A percentile compares a stretch with the other conserved stretches of the same genome.
These are phyloP conservation scores for Penicillium robsamsonii DNA, from an alignment of 495 filamentous ascomycete genomes.

Conservation along the genomic window DNA sequence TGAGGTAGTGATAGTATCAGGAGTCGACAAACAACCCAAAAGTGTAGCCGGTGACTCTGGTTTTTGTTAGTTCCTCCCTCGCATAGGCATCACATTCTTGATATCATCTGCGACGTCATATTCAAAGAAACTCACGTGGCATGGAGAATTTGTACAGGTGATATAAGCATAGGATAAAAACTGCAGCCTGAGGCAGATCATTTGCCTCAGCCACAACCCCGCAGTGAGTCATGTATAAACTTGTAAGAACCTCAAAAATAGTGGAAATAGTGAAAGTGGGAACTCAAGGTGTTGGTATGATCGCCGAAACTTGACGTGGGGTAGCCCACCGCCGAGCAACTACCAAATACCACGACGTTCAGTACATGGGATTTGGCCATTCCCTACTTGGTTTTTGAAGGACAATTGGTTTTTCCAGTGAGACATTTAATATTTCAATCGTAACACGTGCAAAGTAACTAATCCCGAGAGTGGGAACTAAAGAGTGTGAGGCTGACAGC, in stretches of 20 bases:
- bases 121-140: not conserved
- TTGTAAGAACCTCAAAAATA: not conserved
- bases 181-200: not conserved
- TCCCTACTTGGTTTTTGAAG: not conserved
- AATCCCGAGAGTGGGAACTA: not conserved
- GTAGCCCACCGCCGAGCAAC: no score
- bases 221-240: constrained; percentile 5
- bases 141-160: not conserved
- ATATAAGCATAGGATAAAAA: not conserved
- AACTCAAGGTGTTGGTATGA: not conserved
- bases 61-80: not conserved
- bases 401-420: not conserved
- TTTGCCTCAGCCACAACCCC: constrained; percentile 1
- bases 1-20: not conserved
- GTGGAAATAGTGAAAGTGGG: not conserved
- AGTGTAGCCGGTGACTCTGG: not conserved
- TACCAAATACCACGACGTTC: not conserved
- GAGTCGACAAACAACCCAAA: not conserved
- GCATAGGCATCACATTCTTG: not conserved
- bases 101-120: not conserved
- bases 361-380: not conserved
- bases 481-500: constrained; percentile 7
- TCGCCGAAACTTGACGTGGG: not conserved
- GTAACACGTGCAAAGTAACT: not conserved
- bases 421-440: not conserved